Base-by-base conservation (phyloP, 148 eudicot species). In the Gaultheria prostrata region DNA sequence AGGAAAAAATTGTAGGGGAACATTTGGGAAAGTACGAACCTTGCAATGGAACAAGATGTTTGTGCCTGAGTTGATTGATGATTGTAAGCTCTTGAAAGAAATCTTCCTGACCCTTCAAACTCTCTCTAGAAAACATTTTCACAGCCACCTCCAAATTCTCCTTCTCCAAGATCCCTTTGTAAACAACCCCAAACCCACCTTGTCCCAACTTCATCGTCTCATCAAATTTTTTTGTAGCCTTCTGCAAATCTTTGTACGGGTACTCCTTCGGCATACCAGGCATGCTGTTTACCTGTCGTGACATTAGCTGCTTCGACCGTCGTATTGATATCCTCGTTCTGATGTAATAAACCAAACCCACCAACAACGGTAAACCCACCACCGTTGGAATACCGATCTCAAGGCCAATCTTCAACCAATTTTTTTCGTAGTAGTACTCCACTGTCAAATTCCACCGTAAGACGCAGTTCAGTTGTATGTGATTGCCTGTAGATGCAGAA, bases 81-180 rank as follows among this genome's bases (percentile, higher is more conserved):
- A 96, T 96, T 4, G 94, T 92, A 43, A 96, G 93, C 86, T 96
- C 98, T 14, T 92, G 88, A 89, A 96, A 87, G 87, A 96, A 96
- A 90, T 96, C 98, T 57, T 91, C 98, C 32, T 89, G 86, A 18
- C 98, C 92, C 80, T 94, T 91, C 46, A 96, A 77, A 53, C 89
- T 93, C 82, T 89, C 98, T 48, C 98, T 89, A 0, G 90, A 87
- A 51, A 96, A 96, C 86, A 89, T 87, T 84, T 96, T 96, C 8
- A 96, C 97, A 0, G 98, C 98, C 39, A 96, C 92, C 75, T 91
- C 95, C 49, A 85, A 28, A 46, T 85, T 82, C 57, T 96, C 95
- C 45, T n/a, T 70, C 0, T 80, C 82, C 30, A 96, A 57, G 0
- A 65, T 24, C 35, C 98, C 98, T 77, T 51, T 88, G 30, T 92